Percentiles rank a stretch among this genome's conserved stretches.
Conservation (phyloP, 78 protist species). For the Dictyostelium capitatum region DNA sequence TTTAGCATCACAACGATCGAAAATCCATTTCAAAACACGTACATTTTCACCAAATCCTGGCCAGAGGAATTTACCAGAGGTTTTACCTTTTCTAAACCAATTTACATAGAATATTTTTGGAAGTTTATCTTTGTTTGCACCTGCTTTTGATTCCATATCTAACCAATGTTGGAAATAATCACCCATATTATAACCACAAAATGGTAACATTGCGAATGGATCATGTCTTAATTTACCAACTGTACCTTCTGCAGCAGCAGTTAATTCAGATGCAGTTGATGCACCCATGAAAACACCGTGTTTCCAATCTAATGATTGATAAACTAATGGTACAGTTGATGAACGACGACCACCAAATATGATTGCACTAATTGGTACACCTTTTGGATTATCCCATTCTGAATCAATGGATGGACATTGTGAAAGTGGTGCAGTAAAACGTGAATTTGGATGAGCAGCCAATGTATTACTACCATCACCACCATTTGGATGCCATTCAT, state of each 20-base stretch:
- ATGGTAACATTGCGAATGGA: slow-evolving; percentile 95
- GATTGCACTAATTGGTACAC: slow-evolving; percentile 95
- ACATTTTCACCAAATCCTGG: slow-evolving; percentile 95
- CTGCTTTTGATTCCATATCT: slow-evolving; percentile 61
- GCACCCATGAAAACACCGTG: slow-evolving; percentile 96
- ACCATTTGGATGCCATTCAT: slow-evolving; percentile 86
- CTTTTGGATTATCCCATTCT: slow-evolving; percentile 86
- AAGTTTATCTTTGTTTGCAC: slow-evolving; percentile 5
- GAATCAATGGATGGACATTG: slow-evolving; percentile 94
- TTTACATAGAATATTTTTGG: slow-evolving; percentile 95
- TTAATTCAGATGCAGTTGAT: slow-evolving; percentile 89
- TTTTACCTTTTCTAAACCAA: slow-evolving; percentile 91
- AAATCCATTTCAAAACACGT: slow-evolving; percentile 94
- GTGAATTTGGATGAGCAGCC: slow-evolving; percentile 94
- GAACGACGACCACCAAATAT: slow-evolving; percentile 96
- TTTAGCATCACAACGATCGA: slow-evolving; percentile 78
- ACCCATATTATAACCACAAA: slow-evolving; percentile 96
- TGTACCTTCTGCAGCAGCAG: slow-evolving; percentile 93
- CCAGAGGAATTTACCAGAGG: slow-evolving; percentile 91
- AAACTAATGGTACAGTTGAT: slow-evolving; percentile 88
- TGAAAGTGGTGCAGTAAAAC: slow-evolving; percentile 91
- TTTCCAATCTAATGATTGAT: slow-evolving; percentile 91
- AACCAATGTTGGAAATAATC: slow-evolving; percentile 95
- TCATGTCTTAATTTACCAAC: slow-evolving; percentile 82
- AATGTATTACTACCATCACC: slow-evolving; percentile 24